Percentiles rank a stretch among this genome's conserved stretches.
Evolutionary conservation across 2,329 filamentous ascomycete genomes (phyloP).

Genomic region (Exophiala spinifera): DNA sequence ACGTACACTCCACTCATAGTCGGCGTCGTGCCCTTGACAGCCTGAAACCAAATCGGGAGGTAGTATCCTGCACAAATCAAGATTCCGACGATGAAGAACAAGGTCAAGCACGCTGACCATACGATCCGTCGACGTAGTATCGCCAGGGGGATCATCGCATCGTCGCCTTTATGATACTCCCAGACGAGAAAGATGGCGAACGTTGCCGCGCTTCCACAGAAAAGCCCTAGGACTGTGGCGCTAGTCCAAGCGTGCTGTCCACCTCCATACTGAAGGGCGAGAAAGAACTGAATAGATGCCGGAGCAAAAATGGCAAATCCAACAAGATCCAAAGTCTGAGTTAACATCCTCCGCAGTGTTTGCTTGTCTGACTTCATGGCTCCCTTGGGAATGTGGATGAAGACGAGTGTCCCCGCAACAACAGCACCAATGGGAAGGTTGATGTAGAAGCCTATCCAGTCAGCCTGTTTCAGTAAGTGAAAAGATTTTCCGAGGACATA

Average conservation of each 20-base stretch:
- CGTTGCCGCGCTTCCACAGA: constrained; percentile 43
- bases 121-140: constrained; percentile 1
- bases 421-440: constrained; percentile 36
- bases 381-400: constrained; percentile 15
- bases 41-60: constrained; percentile 46
- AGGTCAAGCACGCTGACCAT: neutral
- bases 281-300: constrained; percentile 45
- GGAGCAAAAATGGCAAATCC: constrained; percentile 42
- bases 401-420: constrained; percentile 30
- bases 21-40: constrained; percentile 37
- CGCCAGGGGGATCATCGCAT: constrained; percentile 8
- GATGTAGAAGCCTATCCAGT: constrained; percentile 27
- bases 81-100: constrained; percentile 20
- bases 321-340: constrained; percentile 40
- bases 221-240: constrained; percentile 47
- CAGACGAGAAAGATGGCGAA: constrained; percentile 43
- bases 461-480: neutral
- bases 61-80: constrained; percentile 46
- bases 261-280: constrained; percentile 48
- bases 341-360: constrained; percentile 44
- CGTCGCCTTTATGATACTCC: constrained; percentile 7
- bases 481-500: constrained; percentile 20
- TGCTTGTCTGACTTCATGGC: constrained; percentile 32
- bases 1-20: constrained; percentile 19
- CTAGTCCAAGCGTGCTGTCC: constrained; percentile 46